Evolutionary conservation across 768 basidiomycete genomes (phyloP).

Genomic region (Suillus americanus): DNA sequence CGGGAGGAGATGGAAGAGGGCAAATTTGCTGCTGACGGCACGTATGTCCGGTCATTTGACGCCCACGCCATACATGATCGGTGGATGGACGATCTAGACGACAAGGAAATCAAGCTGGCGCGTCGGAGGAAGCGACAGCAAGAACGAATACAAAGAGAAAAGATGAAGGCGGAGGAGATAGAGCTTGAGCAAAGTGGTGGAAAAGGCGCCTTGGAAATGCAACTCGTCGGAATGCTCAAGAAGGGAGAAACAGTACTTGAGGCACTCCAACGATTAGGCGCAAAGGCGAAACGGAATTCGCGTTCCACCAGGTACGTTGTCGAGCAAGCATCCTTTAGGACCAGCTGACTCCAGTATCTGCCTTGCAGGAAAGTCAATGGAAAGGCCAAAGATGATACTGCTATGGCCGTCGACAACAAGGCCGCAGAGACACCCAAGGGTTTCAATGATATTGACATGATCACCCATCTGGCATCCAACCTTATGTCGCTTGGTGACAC

Average conservation of each 20-base stretch:
- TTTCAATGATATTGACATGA: conserved; percentile 64
- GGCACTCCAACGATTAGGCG: conserved; percentile 83
- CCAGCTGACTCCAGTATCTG: conserved; percentile 5
- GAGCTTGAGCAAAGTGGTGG: conserved; percentile 71
- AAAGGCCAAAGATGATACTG: conserved; percentile 33
- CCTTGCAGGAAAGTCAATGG: conserved; percentile 25
- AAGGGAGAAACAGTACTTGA: conserved; percentile 91
- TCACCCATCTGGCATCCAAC: conserved; percentile 86
- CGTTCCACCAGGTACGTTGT: conserved; percentile 25
- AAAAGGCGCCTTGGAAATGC: conserved; percentile 58
- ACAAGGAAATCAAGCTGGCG: conserved; percentile 83
- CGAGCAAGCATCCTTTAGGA: neutral
- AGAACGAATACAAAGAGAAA: conserved; percentile 70
- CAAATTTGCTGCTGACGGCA: conserved; percentile 93
- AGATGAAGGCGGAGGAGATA: conserved; percentile 68
- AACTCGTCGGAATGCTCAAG: conserved; percentile 74
- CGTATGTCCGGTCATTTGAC: conserved; percentile 82
- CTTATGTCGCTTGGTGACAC: conserved; percentile 85
- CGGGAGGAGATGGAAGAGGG: conserved; percentile 98
- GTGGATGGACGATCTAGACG: conserved; percentile 93
- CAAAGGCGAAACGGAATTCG: conserved; percentile 51
- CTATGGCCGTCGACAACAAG: conserved; percentile 52
- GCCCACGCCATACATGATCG: conserved; percentile 89
- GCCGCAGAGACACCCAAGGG: conserved; percentile 21
- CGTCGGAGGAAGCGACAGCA: conserved; percentile 71